These are phyloP conservation scores for Drechslera avenae DNA, from an alignment of 2,329 filamentous ascomycete species.

Conservation along the genomic window DNA sequence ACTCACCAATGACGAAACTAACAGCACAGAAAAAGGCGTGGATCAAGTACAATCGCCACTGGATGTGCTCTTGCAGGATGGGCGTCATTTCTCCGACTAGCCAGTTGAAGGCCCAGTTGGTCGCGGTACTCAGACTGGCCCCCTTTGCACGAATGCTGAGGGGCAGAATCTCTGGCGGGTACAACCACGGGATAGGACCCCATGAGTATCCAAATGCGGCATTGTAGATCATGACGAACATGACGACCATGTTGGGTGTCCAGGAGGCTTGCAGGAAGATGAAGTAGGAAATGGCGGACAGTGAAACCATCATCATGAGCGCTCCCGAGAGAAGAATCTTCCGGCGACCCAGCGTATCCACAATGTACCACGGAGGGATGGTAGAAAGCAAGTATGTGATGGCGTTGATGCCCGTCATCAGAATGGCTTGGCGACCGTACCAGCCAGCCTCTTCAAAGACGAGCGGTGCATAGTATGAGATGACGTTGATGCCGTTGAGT, in stretches of 20 bases:
- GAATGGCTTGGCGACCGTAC: slow-evolving; percentile 84
- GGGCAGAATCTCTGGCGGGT: slow-evolving; percentile 97
- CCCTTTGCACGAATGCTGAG: slow-evolving; percentile 97
- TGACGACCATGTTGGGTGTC: slow-evolving; percentile 83
- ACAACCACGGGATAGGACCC: slow-evolving; percentile 98
- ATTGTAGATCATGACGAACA: slow-evolving; percentile 98
- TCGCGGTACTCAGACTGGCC: slow-evolving; percentile 91
- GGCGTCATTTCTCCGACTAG: slow-evolving; percentile 94
- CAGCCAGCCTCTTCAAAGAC: slow-evolving; percentile 98
- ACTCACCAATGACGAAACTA: slow-evolving; percentile 94
- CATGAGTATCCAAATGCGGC: slow-evolving; percentile 96
- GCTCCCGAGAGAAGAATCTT: slow-evolving; percentile 89
- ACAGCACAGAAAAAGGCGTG: slow-evolving; percentile 96
- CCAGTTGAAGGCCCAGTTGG: slow-evolving; percentile 99
- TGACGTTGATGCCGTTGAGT: slow-evolving; percentile 98
- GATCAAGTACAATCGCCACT: slow-evolving; percentile 91
- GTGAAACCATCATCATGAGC: slow-evolving; percentile 82
- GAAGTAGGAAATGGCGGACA: slow-evolving; percentile 93
- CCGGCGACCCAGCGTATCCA: slow-evolving; percentile 88
- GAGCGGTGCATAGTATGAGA: slow-evolving; percentile 96
- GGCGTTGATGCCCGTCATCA: slow-evolving; percentile 97
- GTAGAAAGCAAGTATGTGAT: slow-evolving; percentile 91
- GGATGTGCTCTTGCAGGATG: slow-evolving; percentile 86
- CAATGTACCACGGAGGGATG: slow-evolving; percentile 95
- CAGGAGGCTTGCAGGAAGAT: slow-evolving; percentile 80